phyloP scores from a whole-genome alignment of 2,329 filamentous ascomycete species.

The Huntiella omanensis region DNA sequence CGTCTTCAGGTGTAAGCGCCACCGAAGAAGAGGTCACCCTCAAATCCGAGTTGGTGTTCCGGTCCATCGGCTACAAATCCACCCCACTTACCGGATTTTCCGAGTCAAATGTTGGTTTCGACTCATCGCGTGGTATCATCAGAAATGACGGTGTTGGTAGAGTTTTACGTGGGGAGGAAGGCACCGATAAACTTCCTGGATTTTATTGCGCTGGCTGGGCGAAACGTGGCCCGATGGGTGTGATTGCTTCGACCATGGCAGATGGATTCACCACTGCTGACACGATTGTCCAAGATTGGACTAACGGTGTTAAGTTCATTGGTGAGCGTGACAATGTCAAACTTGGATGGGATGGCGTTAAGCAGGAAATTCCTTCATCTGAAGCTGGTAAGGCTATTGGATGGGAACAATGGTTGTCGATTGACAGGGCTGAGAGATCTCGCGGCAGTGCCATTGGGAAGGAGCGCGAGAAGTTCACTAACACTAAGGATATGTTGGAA shows the following conservation, averaged over 20 bases:
- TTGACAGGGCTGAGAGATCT: constrained; percentile 59
- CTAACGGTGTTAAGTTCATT: constrained; percentile 23
- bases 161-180: constrained; percentile 22
- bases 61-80: constrained; percentile 89
- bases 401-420: constrained; percentile 72
- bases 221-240: constrained; percentile 81
- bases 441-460: constrained; percentile 52
- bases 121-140: constrained; percentile 54
- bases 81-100: constrained; percentile 55
- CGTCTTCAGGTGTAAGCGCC: constrained; percentile 26
- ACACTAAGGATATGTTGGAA: constrained; percentile 36
- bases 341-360: constrained; percentile 61
- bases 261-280: constrained; percentile 86
- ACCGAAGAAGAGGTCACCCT: constrained; percentile 34
- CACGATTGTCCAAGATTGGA: constrained; percentile 64
- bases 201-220: constrained; percentile 95
- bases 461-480: constrained; percentile 52
- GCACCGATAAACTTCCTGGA: constrained; percentile 34
- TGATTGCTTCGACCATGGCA: constrained; percentile 89
- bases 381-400: constrained; percentile 31
- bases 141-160: constrained; percentile 67
- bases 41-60: constrained; percentile 57
- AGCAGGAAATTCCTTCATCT: constrained; percentile 24
- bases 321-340: constrained; percentile 4
- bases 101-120: constrained; percentile 60